These are phyloP conservation scores for Zanthoxylum bungeanum DNA, from an alignment of 345 rosid species.

Conservation along the genomic window DNA sequence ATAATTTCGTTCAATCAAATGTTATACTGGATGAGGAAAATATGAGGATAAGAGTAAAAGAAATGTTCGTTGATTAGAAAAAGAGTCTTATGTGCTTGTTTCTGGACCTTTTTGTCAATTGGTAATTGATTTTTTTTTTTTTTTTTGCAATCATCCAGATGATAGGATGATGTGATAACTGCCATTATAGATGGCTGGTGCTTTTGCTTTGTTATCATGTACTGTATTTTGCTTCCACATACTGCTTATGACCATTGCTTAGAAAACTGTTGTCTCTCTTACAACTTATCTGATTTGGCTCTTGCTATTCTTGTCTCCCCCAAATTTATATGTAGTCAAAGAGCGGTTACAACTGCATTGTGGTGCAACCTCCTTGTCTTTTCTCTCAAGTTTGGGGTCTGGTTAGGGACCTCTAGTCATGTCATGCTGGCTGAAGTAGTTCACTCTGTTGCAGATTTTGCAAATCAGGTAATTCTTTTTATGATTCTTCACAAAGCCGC, in stretches of 20 bases:
- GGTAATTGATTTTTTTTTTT: not conserved
- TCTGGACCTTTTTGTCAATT: not conserved
- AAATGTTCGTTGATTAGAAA: not conserved
- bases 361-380: slow-evolving; percentile 98
- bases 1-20: not conserved
- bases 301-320: slow-evolving; percentile 11
- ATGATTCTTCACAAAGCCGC: not conserved
- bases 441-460: slow-evolving; percentile 93
- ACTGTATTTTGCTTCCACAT: not conserved
- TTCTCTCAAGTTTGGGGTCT: slow-evolving; percentile 92
- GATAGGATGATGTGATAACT: not conserved
- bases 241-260: not conserved
- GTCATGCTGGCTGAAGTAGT: slow-evolving; percentile 94
- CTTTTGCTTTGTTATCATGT: not conserved
- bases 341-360: slow-evolving; percentile 95
- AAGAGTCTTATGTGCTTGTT: not conserved
- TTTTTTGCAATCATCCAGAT: not conserved
- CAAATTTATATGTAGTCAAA: slow-evolving; percentile 53
- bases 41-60: not conserved
- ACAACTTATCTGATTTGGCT: not conserved
- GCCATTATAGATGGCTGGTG: not conserved
- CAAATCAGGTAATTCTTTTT: slow-evolving; percentile 77
- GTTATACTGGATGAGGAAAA: not conserved
- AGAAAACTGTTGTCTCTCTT: not conserved
- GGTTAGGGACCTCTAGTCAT: slow-evolving; percentile 90